Base-by-base conservation (phyloP, 768 basidiomycete genomes). In the Suillus americanus region DNA sequence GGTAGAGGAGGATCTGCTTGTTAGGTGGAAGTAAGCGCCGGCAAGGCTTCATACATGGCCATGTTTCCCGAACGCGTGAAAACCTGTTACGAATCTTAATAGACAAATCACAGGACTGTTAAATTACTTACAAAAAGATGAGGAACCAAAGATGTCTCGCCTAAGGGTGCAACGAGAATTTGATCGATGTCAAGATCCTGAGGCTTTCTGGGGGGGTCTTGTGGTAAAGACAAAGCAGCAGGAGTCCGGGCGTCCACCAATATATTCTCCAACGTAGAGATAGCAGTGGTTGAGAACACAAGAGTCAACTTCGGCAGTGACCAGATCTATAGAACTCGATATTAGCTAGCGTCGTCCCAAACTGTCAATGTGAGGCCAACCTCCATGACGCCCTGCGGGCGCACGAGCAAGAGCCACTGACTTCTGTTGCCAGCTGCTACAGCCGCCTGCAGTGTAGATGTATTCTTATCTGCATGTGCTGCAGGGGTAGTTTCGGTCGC, bases 101-200 rank as follows among this genome's bases (percentile, higher is more conserved):
- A 46, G 65, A 60, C 62, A 51, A 66, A 40, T 9, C 7, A 10
- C 48, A 38, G 43, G 14, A 45, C 30, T 51, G 41, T 38, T 18
- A 45, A 23, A 37, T 53, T 5, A 79, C 87, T 64, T 76, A 97
- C 96, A 63, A 95, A 81, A 46, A 99, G 86, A 79, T 95, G 87
- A 1, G 90, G 90, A 62, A 79, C 78, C 12, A 86, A 85, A 35
- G 78, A 81, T 3, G 81, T 80, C 73, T 90, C 88, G 30, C 96
- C 95, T 25, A 97, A 76, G 0, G 89, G 86, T 3, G 89, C 82
- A 41, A 95, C 73, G 28, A 90, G 71, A 62, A 96, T 80, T 69
- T 93, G 90, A 66, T 94, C 91, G 35, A 94, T 82, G 69, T 95
- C 91, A 35, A 91, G 77, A 33, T 90, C 89, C 63, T 91, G 89